Conservation (phyloP, 305 asterid genomes). For the Fraxinus albicans region DNA sequence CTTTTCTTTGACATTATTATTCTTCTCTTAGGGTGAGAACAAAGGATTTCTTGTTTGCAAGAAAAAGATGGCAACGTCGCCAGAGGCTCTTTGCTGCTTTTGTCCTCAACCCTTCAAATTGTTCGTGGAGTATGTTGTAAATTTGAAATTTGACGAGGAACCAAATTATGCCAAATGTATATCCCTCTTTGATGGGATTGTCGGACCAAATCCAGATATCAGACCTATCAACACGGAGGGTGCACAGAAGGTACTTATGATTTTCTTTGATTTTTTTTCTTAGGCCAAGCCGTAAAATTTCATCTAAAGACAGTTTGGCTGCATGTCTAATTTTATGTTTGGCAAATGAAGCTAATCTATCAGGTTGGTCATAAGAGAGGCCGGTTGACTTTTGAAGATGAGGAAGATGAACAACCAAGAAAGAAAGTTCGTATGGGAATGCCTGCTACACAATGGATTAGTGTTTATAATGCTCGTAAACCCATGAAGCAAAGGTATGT, state of each 20-base stretch:
- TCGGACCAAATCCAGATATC: slow-evolving; percentile 65
- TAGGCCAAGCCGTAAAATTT: not conserved
- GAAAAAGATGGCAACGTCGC: slow-evolving; percentile 90
- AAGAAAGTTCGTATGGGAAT: slow-evolving; percentile 80
- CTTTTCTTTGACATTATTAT: slow-evolving; percentile 11
- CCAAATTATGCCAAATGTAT: slow-evolving; percentile 80
- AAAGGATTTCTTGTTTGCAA: slow-evolving; percentile 88
- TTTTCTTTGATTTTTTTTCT: not conserved
- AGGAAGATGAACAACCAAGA: slow-evolving; percentile 76
- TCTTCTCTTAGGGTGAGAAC: slow-evolving; percentile 65
- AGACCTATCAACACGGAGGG: slow-evolving; percentile 92
- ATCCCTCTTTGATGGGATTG: slow-evolving; percentile 74
- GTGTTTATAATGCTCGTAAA: slow-evolving; percentile 77
- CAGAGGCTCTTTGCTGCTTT: slow-evolving; percentile 66
- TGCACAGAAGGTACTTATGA: slow-evolving; percentile 72
- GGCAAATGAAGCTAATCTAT: slow-evolving; percentile 54
- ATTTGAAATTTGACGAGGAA: slow-evolving; percentile 90
- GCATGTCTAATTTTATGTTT: slow-evolving; percentile 19
- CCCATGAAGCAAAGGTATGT: slow-evolving; percentile 89
- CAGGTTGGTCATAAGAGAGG: slow-evolving; percentile 89
- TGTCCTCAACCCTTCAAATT: slow-evolving; percentile 74
- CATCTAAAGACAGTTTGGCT: not conserved
- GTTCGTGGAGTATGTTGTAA: slow-evolving; percentile 72
- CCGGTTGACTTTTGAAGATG: slow-evolving; percentile 60
- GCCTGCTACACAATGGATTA: slow-evolving; percentile 90